Percentiles rank a stretch among this genome's conserved stretches.
phyloP scores from a whole-genome alignment of 2,329 filamentous ascomycete species.

The Bipolaris bicolor region DNA sequence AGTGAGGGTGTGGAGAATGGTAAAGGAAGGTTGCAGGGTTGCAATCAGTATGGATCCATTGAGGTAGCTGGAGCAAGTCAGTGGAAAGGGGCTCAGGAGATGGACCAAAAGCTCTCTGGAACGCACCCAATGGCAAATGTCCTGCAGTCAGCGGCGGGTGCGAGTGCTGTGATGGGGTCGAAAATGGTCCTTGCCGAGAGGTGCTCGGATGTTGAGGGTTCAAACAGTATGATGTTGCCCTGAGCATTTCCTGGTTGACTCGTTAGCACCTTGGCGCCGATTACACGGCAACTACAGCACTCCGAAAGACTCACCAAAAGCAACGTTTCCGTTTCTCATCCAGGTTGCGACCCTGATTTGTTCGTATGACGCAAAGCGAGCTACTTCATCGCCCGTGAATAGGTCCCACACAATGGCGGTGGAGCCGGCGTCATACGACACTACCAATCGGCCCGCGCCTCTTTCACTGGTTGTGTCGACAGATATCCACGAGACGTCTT shows the following conservation, averaged over 20 bases:
- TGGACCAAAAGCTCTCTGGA: not conserved
- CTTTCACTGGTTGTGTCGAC: constrained; percentile 91
- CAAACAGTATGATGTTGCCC: constrained; percentile 92
- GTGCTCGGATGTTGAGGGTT: constrained; percentile 90
- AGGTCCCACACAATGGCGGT: constrained; percentile 98
- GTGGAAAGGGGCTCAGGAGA: constrained; percentile 11
- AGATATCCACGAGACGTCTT: constrained; percentile 81
- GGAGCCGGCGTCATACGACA: constrained; percentile 90
- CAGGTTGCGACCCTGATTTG: constrained; percentile 83
- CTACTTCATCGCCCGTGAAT: constrained; percentile 86
- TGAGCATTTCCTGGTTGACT: constrained; percentile 76
- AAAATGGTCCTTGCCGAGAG: constrained; percentile 90
- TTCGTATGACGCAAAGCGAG: constrained; percentile 92
- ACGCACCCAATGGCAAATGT: constrained; percentile 94
- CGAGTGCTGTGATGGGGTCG: constrained; percentile 91
- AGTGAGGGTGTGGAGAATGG: constrained; percentile 88
- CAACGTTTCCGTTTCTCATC: constrained; percentile 97
- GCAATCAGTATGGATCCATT: constrained; percentile 94
- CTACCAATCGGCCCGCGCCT: constrained; percentile 82
- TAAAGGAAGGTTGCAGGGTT: constrained; percentile 87
- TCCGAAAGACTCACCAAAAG: constrained; percentile 76
- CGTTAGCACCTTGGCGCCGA: constrained; percentile 16
- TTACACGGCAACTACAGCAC: constrained; percentile 1
- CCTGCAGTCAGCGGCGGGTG: constrained; percentile 85
- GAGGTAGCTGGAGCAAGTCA: constrained; percentile 70